Conservation (phyloP, 116 monocot genomes). For the Phalaenopsis hybrid region DNA sequence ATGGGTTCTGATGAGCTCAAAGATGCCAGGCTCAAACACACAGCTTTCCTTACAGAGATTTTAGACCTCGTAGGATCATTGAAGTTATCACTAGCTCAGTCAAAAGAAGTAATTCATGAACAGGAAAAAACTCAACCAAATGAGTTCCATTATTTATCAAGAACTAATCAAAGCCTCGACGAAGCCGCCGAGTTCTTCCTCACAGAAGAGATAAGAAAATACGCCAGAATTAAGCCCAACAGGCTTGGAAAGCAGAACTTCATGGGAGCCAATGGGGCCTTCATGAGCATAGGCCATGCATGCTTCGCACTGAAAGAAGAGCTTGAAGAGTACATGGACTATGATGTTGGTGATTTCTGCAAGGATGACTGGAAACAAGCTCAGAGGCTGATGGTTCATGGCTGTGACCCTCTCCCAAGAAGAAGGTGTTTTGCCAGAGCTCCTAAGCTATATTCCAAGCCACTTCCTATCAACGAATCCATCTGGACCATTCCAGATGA, state of each 20-base stretch:
- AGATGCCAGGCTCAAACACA: slow-evolving; percentile 18
- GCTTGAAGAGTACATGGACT: slow-evolving; percentile 76
- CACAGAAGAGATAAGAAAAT: slow-evolving; percentile 67
- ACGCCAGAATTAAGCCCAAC: slow-evolving; percentile 53
- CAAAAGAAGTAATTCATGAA: neutral
- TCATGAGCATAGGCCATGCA: slow-evolving; percentile 61
- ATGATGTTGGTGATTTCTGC: slow-evolving; percentile 78
- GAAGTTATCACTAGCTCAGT: neutral
- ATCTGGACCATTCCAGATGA: slow-evolving; percentile 65
- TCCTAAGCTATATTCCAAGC: slow-evolving; percentile 56
- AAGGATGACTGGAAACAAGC: slow-evolving; percentile 69
- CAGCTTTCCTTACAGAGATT: slow-evolving; percentile 37
- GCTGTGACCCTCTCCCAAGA: slow-evolving; percentile 68
- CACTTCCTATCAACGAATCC: slow-evolving; percentile 39
- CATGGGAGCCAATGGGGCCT: slow-evolving; percentile 70
- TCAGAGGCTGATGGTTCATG: slow-evolving; percentile 62
- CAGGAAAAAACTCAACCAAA: neutral
- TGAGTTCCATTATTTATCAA: slow-evolving; percentile 23
- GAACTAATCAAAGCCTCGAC: slow-evolving; percentile 9
- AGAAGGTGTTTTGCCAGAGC: slow-evolving; percentile 55
- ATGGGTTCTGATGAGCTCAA: slow-evolving; percentile 1
- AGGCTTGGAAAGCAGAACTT: slow-evolving; percentile 69
- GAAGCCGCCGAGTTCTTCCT: slow-evolving; percentile 42
- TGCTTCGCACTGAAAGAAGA: slow-evolving; percentile 65
- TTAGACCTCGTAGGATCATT: slow-evolving; percentile 20